phyloP scores from a whole-genome alignment of 1,139 yeast genomes.

The Magnusiomyces fungicola region DNA sequence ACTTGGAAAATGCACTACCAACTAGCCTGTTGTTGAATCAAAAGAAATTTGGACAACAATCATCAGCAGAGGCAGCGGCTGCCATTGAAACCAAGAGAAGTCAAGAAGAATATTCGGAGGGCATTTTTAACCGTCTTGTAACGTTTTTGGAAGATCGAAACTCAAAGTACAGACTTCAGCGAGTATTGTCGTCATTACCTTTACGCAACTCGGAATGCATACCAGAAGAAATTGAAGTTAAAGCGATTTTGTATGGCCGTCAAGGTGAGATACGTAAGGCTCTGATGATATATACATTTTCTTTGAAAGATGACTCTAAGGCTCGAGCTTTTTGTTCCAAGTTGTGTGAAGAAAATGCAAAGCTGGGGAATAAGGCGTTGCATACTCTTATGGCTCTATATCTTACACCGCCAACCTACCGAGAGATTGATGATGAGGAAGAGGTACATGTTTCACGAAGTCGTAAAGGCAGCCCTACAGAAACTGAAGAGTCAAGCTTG shows the following conservation, averaged over 20 bases:
- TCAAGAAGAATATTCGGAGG: background rate
- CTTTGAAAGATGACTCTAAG: constrained; percentile 47
- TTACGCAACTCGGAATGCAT: constrained; percentile 18
- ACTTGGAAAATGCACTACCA: background rate
- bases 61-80: background rate
- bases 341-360: constrained; percentile 39
- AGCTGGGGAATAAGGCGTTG: constrained; percentile 35
- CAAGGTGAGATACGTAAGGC: constrained; percentile 60
- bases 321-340: constrained; percentile 55
- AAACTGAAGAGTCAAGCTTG: background rate
- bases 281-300: constrained; percentile 53
- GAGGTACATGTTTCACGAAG: background rate
- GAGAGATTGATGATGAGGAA: constrained; percentile 15
- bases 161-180: constrained; percentile 31
- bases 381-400: constrained; percentile 33
- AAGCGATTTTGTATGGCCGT: constrained; percentile 52
- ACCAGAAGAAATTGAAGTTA: constrained; percentile 33
- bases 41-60: background rate
- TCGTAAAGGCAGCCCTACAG: background rate
- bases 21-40: background rate
- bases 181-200: constrained; percentile 29
- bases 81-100: background rate
- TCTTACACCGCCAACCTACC: constrained; percentile 21
- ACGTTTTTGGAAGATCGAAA: constrained; percentile 26
- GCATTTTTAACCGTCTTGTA: constrained; percentile 16